phyloP scores from a whole-genome alignment of 1,284 basidiomycete genomes.

The Tranzscheliella williamsii region DNA sequence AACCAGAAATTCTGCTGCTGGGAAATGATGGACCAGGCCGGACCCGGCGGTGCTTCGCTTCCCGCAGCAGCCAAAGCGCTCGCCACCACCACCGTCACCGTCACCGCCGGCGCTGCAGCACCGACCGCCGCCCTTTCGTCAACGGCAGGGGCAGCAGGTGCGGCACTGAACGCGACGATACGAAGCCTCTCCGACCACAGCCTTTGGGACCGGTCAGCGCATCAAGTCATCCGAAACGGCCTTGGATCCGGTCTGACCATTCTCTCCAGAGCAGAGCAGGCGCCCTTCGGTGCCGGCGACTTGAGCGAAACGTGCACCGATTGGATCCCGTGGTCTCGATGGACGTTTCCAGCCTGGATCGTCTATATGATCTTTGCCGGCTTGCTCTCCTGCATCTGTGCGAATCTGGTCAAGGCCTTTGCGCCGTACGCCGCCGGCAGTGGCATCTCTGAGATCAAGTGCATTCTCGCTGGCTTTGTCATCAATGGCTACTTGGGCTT shows the following conservation, averaged over 20 bases:
- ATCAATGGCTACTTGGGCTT: constrained; percentile 93
- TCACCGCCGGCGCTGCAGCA: constrained; percentile 10
- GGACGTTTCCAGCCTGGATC: constrained; percentile 73
- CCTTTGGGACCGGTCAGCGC: constrained; percentile 16
- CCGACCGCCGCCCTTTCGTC: constrained; percentile 1
- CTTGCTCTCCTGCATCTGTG: constrained; percentile 62
- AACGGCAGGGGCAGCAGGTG: constrained; percentile 2
- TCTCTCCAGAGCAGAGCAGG: constrained; percentile 11
- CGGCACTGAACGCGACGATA: constrained; percentile 19
- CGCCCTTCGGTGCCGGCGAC: constrained; percentile 7
- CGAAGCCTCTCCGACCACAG: constrained; percentile 9
- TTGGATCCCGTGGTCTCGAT: constrained; percentile 91
- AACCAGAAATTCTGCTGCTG: constrained; percentile 98
- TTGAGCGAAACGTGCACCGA: constrained; percentile 76
- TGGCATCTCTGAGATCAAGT: constrained; percentile 98
- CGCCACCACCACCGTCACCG: constrained; percentile 26
- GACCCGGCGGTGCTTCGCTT: constrained; percentile 46
- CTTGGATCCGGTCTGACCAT: constrained; percentile 16
- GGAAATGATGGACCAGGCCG: constrained; percentile 66
- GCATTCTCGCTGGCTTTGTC: constrained; percentile 92
- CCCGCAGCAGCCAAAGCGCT: constrained; percentile 31
- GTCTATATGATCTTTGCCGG: constrained; percentile 85
- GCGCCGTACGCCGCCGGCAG: constrained; percentile 96
- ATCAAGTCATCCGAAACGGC: constrained; percentile 67
- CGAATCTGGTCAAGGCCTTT: constrained; percentile 82